Evolutionary conservation across 768 basidiomycete species (phyloP), one percentile per base, ranked within the genome.

Genomic region (Pleurotus citrinopileatus): DNA sequence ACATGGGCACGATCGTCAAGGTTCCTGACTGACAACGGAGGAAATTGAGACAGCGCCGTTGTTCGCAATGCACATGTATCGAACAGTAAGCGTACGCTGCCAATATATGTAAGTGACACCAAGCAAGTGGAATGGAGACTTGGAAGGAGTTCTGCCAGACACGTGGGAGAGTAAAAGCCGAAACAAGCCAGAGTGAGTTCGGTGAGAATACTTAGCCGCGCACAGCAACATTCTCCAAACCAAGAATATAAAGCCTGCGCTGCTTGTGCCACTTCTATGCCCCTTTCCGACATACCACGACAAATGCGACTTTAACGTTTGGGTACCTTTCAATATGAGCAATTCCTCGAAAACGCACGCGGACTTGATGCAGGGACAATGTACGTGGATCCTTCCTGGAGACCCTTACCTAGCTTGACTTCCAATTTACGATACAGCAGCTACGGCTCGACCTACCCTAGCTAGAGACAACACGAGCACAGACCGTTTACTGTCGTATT

Each of bases 401-500:
- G 40, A 22, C 40, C 15, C 42, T 22, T n/a, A 15, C 15, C 19
- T n/a, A 19, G 19, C 7, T 12, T 42, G 5, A 25, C 17, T 26
- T 43, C 26, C 40, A 44, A 36, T n/a, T 37, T 23, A 44, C 28
- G 36, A 54, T 44, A 29, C 42, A 57, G 45, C 64, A 68, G 38
- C 64, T 66, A 34, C 61, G 42, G 37, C 27, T 61, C 20, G 56
- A 36, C 48, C 59, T 7, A 67, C 70, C 36, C 63, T 62, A 48
- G 77, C 80, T 20, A 51, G 48, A 37, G 48, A 51, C 34, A 47
- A 27, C 27, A 32, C 45, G 45, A 37, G 34, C 42, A 70, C 75
- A 26, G 76, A 79, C 44, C 65, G 68, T 43, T 76, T 79, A 57
- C 63, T 80, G 48, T 77, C 77, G 17, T 79, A 82, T 64, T 84